phyloP scores from a whole-genome alignment of 306 rosid genomes.

The Prunus dulcis region DNA sequence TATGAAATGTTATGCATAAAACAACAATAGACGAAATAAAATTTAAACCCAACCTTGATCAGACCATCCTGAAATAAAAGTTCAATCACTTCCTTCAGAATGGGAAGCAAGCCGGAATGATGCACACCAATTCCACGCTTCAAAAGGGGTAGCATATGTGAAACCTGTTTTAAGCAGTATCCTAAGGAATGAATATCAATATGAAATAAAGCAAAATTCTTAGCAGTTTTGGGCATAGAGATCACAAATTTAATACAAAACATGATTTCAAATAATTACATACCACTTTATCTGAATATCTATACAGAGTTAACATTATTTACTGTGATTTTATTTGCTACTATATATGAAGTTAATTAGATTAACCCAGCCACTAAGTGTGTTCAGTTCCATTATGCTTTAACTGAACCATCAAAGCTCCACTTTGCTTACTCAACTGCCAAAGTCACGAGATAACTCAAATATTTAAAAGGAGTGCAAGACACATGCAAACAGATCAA shows the following conservation, averaged over 20 bases:
- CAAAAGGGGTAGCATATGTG: slow-evolving; percentile 85
- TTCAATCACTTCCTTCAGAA: slow-evolving; percentile 94
- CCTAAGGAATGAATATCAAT: neutral
- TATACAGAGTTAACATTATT: neutral
- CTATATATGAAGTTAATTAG: neutral
- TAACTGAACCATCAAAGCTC: neutral
- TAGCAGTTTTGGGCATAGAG: neutral
- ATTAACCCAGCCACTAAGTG: neutral
- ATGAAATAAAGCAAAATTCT: slow-evolving; percentile 5
- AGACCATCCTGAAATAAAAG: slow-evolving; percentile 93
- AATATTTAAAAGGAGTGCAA: neutral
- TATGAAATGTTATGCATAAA: neutral
- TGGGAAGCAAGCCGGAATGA: slow-evolving; percentile 98
- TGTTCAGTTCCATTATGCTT: neutral
- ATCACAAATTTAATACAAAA: neutral
- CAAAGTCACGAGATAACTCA: neutral
- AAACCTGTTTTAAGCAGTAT: slow-evolving; percentile 48
- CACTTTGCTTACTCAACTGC: slow-evolving; percentile 1
- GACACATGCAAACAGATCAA: neutral
- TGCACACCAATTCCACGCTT: slow-evolving; percentile 98
- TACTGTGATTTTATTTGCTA: neutral
- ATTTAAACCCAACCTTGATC: slow-evolving; percentile 66
- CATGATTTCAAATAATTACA: neutral
- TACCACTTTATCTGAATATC: neutral
- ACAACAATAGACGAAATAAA: slow-evolving; percentile 6